Evolutionary conservation across 78 protist species (phyloP), one percentile per base, ranked within the genome.

Genomic region (Cavenderia fasciculata): DNA sequence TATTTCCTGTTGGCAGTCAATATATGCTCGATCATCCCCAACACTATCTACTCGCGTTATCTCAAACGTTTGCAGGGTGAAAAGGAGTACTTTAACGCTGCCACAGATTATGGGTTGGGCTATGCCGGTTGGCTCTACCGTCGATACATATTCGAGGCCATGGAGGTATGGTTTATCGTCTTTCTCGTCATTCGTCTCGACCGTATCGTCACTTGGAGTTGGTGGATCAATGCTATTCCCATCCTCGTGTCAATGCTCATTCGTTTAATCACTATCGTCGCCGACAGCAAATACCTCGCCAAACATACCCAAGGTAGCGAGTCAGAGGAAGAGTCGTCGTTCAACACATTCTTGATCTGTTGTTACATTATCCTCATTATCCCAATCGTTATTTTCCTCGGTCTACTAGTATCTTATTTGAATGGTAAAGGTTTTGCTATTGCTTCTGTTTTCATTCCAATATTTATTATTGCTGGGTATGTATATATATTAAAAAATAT

Each of bases 221-320:
- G 87, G 87, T 59, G 74, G 66, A 77, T 77, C 21, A 77, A 77
- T 25, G 34, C 74, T 16, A 77, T 77, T 36, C 87, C 87, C 1
- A 27, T 77, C 10, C n/a, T 77, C 12, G 40, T 77, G 4, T 29
- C 21, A 33, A 33, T 77, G 14, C 4, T 44, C 5, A 1, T 62
- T 21, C 16, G 21, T 16, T 77, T 77, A 8, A 25, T 77, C 6
- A 29, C 34, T 7, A 77, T 41, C 7, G 1, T 52, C 5, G 19
- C 23, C 6, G 87, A 77, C 70, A 63, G 47, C 61, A 12, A 1
- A 1, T 31, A 41, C 3, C 23, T 46, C 4, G 21, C n/a, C 36
- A 19, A 34, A 14, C 27, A 77, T 18, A 18, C 25, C 11, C 41
- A 29, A 25, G 59, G 25, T 2, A 59, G 46, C 0, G 61, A 62